phyloP scores from a whole-genome alignment of 2,329 filamentous ascomycete genomes.

The Aureobasidium sp. region DNA sequence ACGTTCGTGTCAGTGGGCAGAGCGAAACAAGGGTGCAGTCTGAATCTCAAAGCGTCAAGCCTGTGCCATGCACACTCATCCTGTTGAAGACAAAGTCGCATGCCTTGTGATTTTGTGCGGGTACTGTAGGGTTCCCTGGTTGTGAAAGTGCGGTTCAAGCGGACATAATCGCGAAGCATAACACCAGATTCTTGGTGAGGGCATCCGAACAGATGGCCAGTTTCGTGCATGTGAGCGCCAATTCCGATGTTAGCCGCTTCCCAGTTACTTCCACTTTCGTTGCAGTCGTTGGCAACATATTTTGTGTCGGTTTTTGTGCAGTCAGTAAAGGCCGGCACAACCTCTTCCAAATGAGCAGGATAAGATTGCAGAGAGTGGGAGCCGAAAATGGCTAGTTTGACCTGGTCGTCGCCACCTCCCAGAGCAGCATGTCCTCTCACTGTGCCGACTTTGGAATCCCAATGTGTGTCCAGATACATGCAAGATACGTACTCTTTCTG shows the following conservation, averaged over 20 bases:
- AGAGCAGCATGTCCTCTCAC: conserved; percentile 76
- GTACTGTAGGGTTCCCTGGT: conserved; percentile 78
- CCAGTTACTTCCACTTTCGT: conserved; percentile 84
- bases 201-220: conserved; percentile 81
- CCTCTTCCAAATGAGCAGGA: conserved; percentile 78
- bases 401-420: conserved; percentile 61
- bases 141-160: conserved; percentile 73
- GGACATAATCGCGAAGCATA: conserved; percentile 84
- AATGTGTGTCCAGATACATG: conserved; percentile 78
- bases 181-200: conserved; percentile 85
- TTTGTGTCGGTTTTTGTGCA: conserved; percentile 80
- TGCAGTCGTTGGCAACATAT: conserved; percentile 74
- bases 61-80: conserved; percentile 92
- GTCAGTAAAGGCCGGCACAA: conserved; percentile 80
- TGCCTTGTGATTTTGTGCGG: conserved; percentile 71
- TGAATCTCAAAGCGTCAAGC: conserved; percentile 79
- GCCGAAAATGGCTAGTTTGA: conserved; percentile 83
- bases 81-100: conserved; percentile 59
- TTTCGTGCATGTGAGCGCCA: conserved; percentile 85
- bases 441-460: conserved; percentile 63
- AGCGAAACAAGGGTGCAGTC: conserved; percentile 81
- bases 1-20: conserved; percentile 64
- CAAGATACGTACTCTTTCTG: conserved; percentile 86
- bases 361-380: conserved; percentile 90
- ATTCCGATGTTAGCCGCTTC: conserved; percentile 93